Base-by-base conservation (phyloP, 371 early-diverging fungal species). In the Rhizomucor pusillus region DNA sequence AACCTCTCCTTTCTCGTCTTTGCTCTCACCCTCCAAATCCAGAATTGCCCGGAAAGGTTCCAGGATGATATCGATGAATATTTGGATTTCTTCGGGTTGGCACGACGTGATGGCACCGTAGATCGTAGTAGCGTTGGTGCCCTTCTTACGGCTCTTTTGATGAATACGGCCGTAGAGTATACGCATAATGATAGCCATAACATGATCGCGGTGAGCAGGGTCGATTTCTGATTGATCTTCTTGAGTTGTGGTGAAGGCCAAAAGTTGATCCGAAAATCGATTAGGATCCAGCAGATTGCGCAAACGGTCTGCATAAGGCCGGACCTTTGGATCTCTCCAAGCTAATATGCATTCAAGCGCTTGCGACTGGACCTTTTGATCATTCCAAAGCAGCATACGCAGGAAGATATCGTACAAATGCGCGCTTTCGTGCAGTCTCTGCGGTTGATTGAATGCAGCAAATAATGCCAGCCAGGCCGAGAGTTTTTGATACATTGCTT, bases 131-230 rank as follows among this genome's bases (percentile, higher is more conserved):
- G 94, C 77, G 24, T 69, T 67, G 19, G 43, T 59, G 14, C 56
- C 59, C 36, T 69, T 69, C 52, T 84, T 80, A 24, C 85, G 79
- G 13, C 77, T 78, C 36, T 89, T 77, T 40, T 82, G 83, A 44
- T 92, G 81, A 56, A 94, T 71, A 62, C 94, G 91, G 19, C 99
- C 99, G 63, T 90, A 94, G 9, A 98, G 78, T 23, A 98, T 64
- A 20, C 95, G 88, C 57, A 89, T 75, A 1, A 96, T 60, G 25
- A 93, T 74, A 13, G 85, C 86, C 79, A 92, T 81, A 20, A 91
- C 54, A 25, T 77, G 78, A 5, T 69, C 67, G 23, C 90, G 90
- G 59, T 92, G 87, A 12, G 77, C 65, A 2, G 73, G 63, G 51
- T 87, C 85, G 49, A 92, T 82, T 18, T 77, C 69, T 6, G 68